Evolutionary conservation across 345 rosid species (phyloP).

Genomic region (Eucalyptus globulus): DNA sequence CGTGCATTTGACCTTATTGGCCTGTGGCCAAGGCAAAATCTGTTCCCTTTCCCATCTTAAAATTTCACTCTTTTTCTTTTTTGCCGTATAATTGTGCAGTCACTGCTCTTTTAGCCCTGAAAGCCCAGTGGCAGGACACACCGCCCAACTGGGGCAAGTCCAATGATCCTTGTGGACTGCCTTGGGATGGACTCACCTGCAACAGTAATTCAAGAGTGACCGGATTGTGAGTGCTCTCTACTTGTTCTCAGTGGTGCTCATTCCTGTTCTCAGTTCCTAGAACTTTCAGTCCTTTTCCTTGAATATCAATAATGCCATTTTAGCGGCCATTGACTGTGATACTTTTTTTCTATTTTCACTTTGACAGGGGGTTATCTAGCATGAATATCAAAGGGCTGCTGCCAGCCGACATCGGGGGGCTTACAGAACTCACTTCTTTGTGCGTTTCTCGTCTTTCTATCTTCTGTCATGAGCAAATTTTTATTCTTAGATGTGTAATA

Average conservation of each 20-base stretch:
- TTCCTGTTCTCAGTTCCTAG: neutral
- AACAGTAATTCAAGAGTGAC: constrained; percentile 50
- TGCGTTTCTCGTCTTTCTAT: constrained; percentile 16
- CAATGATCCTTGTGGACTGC: constrained; percentile 70
- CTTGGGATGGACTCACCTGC: constrained; percentile 94
- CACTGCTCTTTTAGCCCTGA: constrained; percentile 67
- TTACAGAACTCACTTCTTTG: constrained; percentile 73
- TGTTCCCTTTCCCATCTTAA: neutral
- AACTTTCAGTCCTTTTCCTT: neutral
- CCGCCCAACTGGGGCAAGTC: constrained; percentile 73
- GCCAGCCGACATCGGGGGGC: constrained; percentile 75
- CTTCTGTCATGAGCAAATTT: neutral
- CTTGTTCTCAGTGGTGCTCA: neutral
- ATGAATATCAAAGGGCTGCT: constrained; percentile 75
- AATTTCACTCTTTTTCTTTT: neutral
- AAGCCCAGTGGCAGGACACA: constrained; percentile 57
- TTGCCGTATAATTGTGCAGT: constrained; percentile 16
- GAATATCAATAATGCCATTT: neutral
- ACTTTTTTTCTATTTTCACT: neutral
- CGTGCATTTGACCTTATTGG: neutral
- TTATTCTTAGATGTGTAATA: neutral
- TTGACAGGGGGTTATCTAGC: constrained; percentile 66
- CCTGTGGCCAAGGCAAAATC: neutral
- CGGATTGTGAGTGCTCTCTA: constrained; percentile 41
- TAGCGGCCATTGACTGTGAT: neutral